Conservation (phyloP, 2,329 filamentous ascomycete genomes). For the Penicillium sp. region DNA sequence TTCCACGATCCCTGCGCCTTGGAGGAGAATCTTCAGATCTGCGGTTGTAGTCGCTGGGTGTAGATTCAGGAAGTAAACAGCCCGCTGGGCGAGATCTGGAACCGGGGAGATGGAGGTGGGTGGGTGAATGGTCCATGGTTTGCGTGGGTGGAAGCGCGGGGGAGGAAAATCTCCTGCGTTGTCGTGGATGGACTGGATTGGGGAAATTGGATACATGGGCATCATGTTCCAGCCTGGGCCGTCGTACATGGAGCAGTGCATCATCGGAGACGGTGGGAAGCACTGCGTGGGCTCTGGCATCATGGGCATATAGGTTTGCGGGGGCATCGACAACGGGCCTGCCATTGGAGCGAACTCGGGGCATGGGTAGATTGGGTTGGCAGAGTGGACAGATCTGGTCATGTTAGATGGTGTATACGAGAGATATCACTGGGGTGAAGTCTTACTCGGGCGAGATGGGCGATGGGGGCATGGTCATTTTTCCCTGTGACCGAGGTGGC, state of each 20-base stretch:
- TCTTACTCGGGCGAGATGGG: slow-evolving; percentile 42
- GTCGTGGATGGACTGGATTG: slow-evolving; percentile 22
- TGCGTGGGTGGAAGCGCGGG: slow-evolving; percentile 6
- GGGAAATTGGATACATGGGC: slow-evolving; percentile 32
- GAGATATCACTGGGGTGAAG: background rate
- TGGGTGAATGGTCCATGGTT: slow-evolving; percentile 12
- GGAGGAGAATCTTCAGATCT: slow-evolving; percentile 34
- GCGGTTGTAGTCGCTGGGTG: slow-evolving; percentile 30
- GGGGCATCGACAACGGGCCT: slow-evolving; percentile 25
- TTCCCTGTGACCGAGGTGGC: slow-evolving; percentile 33
- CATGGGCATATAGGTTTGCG: slow-evolving; percentile 31
- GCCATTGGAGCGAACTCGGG: slow-evolving; percentile 33
- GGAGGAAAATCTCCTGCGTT: slow-evolving; percentile 7
- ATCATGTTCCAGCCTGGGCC: slow-evolving; percentile 30
- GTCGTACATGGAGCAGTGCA: slow-evolving; percentile 33
- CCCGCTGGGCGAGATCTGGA: slow-evolving; percentile 19
- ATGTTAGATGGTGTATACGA: slow-evolving; percentile 3
- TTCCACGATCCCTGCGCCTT: slow-evolving; percentile 33
- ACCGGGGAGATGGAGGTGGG: slow-evolving; percentile 10
- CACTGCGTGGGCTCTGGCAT: slow-evolving; percentile 31
- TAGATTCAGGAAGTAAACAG: slow-evolving; percentile 34
- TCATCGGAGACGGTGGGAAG: slow-evolving; percentile 33
- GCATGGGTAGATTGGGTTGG: slow-evolving; percentile 26
- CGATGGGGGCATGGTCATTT: slow-evolving; percentile 35
- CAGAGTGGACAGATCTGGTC: slow-evolving; percentile 24